Conservation (phyloP, 805 yeast species). For the Yamadazyma insecticola region DNA sequence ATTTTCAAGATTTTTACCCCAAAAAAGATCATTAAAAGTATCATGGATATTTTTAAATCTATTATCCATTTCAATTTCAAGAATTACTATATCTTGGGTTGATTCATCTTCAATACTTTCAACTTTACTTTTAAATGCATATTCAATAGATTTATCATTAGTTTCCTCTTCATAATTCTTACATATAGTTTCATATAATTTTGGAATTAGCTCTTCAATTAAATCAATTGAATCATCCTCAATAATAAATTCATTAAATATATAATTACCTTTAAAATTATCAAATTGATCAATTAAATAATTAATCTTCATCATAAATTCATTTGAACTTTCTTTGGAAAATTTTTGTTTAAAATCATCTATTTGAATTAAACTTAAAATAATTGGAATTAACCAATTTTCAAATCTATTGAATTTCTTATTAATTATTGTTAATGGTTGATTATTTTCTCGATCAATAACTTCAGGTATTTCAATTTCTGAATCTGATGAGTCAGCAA, state of each 20-base stretch:
- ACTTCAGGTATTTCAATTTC: slow-evolving; percentile 3
- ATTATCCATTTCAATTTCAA: slow-evolving; percentile 30
- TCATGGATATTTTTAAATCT: slow-evolving; percentile 23
- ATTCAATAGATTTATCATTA: slow-evolving; percentile 6
- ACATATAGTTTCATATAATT: slow-evolving; percentile 12
- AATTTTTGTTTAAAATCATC: slow-evolving; percentile 8
- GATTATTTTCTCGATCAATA: slow-evolving; percentile 1
- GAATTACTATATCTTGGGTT: slow-evolving; percentile 16
- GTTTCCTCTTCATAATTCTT: slow-evolving; percentile 1
- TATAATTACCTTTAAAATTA: slow-evolving; percentile 3
- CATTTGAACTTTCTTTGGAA: background rate
- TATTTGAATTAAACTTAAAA: slow-evolving; percentile 7
- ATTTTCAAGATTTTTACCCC: slow-evolving; percentile 27
- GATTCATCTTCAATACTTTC: slow-evolving; percentile 13
- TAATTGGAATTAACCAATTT: slow-evolving; percentile 6
- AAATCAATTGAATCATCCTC: slow-evolving; percentile 6
- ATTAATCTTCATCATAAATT: slow-evolving; percentile 3
- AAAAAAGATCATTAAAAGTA: slow-evolving; percentile 31
- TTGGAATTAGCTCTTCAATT: slow-evolving; percentile 19
- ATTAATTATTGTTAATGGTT: slow-evolving; percentile 6
- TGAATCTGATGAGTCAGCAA: background rate
- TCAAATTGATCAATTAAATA: slow-evolving; percentile 2
- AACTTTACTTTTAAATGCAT: slow-evolving; percentile 22
- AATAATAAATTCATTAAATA: slow-evolving; percentile 5
- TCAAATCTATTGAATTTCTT: background rate